Evolutionary conservation across 176 grass and related monocot species (phyloP).

Genomic region (Juncus effusus): DNA sequence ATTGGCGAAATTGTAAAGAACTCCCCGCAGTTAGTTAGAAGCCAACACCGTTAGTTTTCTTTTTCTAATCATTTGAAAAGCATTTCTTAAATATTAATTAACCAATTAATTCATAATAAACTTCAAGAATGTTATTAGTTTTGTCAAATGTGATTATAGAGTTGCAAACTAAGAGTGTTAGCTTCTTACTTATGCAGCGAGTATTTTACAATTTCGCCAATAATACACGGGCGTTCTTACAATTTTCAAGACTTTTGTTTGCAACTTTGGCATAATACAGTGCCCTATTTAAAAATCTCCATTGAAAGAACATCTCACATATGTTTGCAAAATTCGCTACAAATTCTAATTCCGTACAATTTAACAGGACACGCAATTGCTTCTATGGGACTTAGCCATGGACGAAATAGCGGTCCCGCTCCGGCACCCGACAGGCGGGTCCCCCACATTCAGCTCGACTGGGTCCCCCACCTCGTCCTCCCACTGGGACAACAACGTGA

Average conservation of each 20-base stretch:
- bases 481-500: slow-evolving; percentile 74
- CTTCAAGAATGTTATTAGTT: too few species aligned
- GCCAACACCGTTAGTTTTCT: too few species aligned
- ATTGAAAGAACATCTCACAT: too few species aligned
- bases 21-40: neutral
- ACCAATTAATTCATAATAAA: too few species aligned
- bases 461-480: slow-evolving; percentile 62
- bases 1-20: neutral
- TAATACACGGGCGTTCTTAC: neutral
- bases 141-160: too few species aligned
- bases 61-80: too few species aligned
- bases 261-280: neutral
- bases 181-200: neutral
- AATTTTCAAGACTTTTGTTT: slow-evolving; percentile 19
- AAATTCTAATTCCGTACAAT: too few species aligned
- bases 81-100: too few species aligned
- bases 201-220: neutral
- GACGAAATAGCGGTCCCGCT: slow-evolving; percentile 80
- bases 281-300: slow-evolving; percentile 9
- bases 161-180: too few species aligned
- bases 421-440: slow-evolving; percentile 50
- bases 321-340: too few species aligned
- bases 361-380: slow-evolving; percentile 70
- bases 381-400: slow-evolving; percentile 85
- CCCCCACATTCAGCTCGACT: slow-evolving; percentile 59